These are phyloP conservation scores for Exophiala sp. DNA, from an alignment of 2,329 filamentous ascomycete genomes.

Conservation along the genomic window DNA sequence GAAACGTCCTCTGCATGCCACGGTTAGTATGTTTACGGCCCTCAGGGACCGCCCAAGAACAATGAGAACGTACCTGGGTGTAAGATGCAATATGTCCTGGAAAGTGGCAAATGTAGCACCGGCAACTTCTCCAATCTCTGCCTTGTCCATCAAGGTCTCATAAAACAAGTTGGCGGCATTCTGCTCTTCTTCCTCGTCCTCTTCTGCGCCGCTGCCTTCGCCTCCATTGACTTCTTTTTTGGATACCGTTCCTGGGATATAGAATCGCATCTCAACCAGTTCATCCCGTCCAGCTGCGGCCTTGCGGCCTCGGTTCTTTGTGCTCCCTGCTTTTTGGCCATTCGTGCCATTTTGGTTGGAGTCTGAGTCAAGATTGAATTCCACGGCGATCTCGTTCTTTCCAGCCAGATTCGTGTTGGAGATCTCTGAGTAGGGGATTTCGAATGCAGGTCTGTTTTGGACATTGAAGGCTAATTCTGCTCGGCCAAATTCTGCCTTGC, in stretches of 20 bases:
- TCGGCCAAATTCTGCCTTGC: slow-evolving; percentile 94
- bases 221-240: slow-evolving; percentile 64
- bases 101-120: slow-evolving; percentile 97
- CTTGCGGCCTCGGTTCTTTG: slow-evolving; percentile 73
- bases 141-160: slow-evolving; percentile 95
- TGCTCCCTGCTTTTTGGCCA: slow-evolving; percentile 64
- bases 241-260: slow-evolving; percentile 85
- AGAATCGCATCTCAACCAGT: slow-evolving; percentile 97
- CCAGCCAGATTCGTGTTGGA: slow-evolving; percentile 96
- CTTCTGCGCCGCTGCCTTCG: slow-evolving; percentile 55
- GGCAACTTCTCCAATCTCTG: slow-evolving; percentile 97
- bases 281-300: slow-evolving; percentile 84
- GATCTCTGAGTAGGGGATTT: slow-evolving; percentile 94
- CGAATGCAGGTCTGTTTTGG: slow-evolving; percentile 91
- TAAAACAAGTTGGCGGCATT: slow-evolving; percentile 97
- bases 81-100: slow-evolving; percentile 92
- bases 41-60: background rate
- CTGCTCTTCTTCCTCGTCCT: slow-evolving; percentile 66
- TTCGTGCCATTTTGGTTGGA: slow-evolving; percentile 67
- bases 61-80: slow-evolving; percentile 61
- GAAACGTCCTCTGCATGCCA: slow-evolving; percentile 73
- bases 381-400: slow-evolving; percentile 94
- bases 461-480: slow-evolving; percentile 94
- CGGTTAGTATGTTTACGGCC: slow-evolving; percentile 27
- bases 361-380: slow-evolving; percentile 74